These are phyloP conservation scores for Corymbia maculata DNA, from an alignment of 345 rosid genomes.

Conservation along the genomic window DNA sequence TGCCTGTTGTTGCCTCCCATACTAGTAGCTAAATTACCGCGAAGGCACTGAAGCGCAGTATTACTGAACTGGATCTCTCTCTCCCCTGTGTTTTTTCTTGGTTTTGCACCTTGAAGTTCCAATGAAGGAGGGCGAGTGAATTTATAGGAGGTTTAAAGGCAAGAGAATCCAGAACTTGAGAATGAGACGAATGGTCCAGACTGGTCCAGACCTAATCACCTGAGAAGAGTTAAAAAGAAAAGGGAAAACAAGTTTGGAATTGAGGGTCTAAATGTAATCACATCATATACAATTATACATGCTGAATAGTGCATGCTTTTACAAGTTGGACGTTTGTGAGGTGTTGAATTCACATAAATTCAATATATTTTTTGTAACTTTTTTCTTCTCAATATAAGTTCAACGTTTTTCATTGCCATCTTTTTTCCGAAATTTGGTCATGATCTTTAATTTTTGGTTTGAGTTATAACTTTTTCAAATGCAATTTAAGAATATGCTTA, in stretches of 20 bases:
- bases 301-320: not conserved
- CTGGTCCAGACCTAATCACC: not conserved
- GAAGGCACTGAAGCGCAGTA: not conserved
- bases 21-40: not conserved
- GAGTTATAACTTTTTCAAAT: not conserved
- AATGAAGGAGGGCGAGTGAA: not conserved
- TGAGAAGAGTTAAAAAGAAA: not conserved
- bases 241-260: not conserved
- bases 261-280: no score
- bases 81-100: not conserved
- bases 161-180: not conserved
- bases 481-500: not conserved
- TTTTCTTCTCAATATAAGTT: not conserved
- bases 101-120: not conserved
- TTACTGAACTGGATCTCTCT: not conserved
- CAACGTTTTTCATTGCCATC: not conserved
- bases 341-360: not conserved
- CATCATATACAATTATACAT: no score
- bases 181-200: not conserved
- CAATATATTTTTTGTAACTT: not conserved
- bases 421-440: not conserved
- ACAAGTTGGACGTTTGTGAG: not conserved
- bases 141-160: not conserved
- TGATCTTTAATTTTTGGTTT: not conserved
- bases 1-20: slow-evolving; percentile 24